Evolutionary conservation across 306 rosid species (phyloP).

Genomic region (Cucumis cinereus): DNA sequence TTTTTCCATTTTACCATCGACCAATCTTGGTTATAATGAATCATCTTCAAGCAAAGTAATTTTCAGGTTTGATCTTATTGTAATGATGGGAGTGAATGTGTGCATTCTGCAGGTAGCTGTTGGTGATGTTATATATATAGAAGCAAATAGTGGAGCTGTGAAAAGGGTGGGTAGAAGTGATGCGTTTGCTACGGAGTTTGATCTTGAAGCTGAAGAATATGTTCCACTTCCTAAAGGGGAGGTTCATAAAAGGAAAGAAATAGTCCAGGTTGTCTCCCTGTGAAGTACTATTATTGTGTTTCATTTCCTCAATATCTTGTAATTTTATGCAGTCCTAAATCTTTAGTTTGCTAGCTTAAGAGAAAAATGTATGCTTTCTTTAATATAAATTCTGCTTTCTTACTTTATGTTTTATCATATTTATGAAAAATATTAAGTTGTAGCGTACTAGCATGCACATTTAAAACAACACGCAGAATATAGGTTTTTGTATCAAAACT

Average conservation of each 20-base stretch:
- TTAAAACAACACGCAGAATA: not conserved
- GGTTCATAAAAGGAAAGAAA: conserved; percentile 95
- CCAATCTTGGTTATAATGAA: not conserved
- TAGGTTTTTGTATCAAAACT: not conserved
- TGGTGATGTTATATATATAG: conserved; percentile 92
- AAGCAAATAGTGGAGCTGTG: conserved; percentile 96
- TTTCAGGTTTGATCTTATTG: not conserved
- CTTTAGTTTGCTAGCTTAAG: not conserved
- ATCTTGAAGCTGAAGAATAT: conserved; percentile 97
- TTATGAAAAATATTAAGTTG: not conserved
- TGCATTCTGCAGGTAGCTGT: conserved; percentile 53
- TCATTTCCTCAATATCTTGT: conserved; percentile 1
- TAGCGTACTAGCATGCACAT: not conserved
- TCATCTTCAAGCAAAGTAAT: not conserved
- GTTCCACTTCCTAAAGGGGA: conserved; percentile 99
- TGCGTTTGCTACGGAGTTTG: conserved; percentile 95
- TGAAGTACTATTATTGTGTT: conserved; percentile 4
- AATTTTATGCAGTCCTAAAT: not conserved
- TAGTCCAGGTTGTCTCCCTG: conserved; percentile 67
- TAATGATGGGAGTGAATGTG: not conserved
- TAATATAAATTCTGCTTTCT: not conserved
- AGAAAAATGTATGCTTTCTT: not conserved
- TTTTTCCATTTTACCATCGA: not conserved
- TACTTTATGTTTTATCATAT: not conserved
- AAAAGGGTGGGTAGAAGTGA: conserved; percentile 97